These are phyloP conservation scores for Coemansia reversa DNA, from an alignment of 192 early-diverging fungal species.

Conservation along the genomic window DNA sequence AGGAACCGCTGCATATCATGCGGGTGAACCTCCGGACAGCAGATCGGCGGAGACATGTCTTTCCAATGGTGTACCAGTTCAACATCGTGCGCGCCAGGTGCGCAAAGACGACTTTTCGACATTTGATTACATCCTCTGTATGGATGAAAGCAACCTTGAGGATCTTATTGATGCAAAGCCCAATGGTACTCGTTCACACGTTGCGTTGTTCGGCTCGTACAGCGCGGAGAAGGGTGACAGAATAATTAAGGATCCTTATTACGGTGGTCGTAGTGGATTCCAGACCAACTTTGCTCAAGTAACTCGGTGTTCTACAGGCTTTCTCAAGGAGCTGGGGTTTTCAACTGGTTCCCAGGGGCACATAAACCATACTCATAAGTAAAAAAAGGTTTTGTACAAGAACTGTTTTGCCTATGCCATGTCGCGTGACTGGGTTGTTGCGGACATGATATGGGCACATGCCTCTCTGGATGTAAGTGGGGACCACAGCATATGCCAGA, in stretches of 20 bases:
- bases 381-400: no score
- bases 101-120: constrained; percentile 58
- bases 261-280: constrained; percentile 48
- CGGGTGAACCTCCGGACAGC: constrained; percentile 66
- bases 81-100: constrained; percentile 73
- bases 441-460: neutral
- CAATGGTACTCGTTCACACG: constrained; percentile 27
- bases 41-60: constrained; percentile 68
- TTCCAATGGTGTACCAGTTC: constrained; percentile 70
- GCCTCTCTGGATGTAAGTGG: neutral
- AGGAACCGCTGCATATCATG: constrained; percentile 84
- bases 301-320: constrained; percentile 40
- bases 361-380: no score
- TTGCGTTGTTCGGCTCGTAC: constrained; percentile 49
- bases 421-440: neutral
- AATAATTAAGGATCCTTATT: constrained; percentile 55
- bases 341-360: neutral
- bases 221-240: constrained; percentile 10
- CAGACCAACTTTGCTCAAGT: constrained; percentile 47
- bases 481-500: neutral
- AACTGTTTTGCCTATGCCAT: no score
- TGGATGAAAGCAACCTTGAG: constrained; percentile 79
- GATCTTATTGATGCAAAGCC: constrained; percentile 58
- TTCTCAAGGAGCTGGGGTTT: constrained; percentile 37
- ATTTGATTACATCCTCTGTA: constrained; percentile 89